A percentile compares a stretch with the other conserved stretches of the same genome.
These are phyloP conservation scores for Trametes coccinea DNA, from an alignment of 768 basidiomycete species.

Conservation along the genomic window DNA sequence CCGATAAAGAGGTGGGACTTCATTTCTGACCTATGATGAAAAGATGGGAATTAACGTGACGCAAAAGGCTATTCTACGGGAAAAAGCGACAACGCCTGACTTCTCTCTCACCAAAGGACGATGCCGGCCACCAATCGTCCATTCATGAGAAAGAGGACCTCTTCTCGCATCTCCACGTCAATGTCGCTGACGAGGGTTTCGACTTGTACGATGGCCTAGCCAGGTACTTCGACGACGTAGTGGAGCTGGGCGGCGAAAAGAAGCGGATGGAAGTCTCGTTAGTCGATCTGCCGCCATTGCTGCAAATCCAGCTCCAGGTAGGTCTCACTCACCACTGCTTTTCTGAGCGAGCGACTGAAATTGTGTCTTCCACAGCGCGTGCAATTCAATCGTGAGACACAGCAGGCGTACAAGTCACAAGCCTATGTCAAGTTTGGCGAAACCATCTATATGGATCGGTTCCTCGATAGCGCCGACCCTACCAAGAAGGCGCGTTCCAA, in stretches of 20 bases:
- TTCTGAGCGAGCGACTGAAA: neutral
- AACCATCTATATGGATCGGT: constrained; percentile 88
- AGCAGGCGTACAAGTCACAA: constrained; percentile 94
- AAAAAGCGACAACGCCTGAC: constrained; percentile 68
- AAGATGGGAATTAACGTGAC: neutral
- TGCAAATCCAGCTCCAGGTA: constrained; percentile 97
- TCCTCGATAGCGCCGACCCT: constrained; percentile 73
- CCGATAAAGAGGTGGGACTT: constrained; percentile 73
- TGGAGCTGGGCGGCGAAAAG: constrained; percentile 85
- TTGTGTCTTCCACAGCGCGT: constrained; percentile 58
- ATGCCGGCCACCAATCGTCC: constrained; percentile 47
- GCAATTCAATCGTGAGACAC: constrained; percentile 90
- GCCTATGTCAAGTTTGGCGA: constrained; percentile 91
- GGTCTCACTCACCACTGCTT: constrained; percentile 19
- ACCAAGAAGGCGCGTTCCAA: constrained; percentile 73
- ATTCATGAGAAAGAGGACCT: constrained; percentile 87
- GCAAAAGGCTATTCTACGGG: constrained; percentile 79
- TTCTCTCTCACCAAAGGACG: constrained; percentile 34
- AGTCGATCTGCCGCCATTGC: constrained; percentile 82
- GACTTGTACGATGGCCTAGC: constrained; percentile 95
- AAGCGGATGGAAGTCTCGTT: constrained; percentile 86
- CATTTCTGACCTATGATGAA: too few species aligned
- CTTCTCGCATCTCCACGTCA: constrained; percentile 92
- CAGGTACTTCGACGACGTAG: constrained; percentile 85
- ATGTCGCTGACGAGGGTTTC: constrained; percentile 84